These are phyloP conservation scores for Orbilia brochopaga DNA, from an alignment of 2,329 filamentous ascomycete genomes.

Conservation along the genomic window DNA sequence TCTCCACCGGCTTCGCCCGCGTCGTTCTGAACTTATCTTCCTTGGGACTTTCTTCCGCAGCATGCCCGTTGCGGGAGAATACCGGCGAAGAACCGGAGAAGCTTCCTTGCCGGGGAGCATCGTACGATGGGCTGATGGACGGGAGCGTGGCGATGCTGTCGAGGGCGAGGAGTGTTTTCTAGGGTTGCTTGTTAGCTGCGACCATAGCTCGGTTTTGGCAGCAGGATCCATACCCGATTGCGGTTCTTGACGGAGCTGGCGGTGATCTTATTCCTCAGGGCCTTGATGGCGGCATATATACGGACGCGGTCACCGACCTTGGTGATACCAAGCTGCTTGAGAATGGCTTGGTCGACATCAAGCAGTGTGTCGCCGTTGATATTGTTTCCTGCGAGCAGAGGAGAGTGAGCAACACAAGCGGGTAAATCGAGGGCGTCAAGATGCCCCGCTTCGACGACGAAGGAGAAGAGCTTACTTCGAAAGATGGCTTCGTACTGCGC, in stretches of 20 bases:
- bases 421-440: background rate
- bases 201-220: slow-evolving; percentile 7
- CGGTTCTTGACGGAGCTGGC: slow-evolving; percentile 76
- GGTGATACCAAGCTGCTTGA: slow-evolving; percentile 98
- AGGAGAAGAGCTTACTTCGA: slow-evolving; percentile 62
- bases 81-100: slow-evolving; percentile 44
- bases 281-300: slow-evolving; percentile 84
- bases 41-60: slow-evolving; percentile 45
- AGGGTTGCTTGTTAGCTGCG: slow-evolving; percentile 12
- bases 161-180: slow-evolving; percentile 48
- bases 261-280: slow-evolving; percentile 76
- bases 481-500: slow-evolving; percentile 76
- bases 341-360: slow-evolving; percentile 93
- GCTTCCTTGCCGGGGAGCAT: slow-evolving; percentile 31
- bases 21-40: slow-evolving; percentile 44
- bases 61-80: slow-evolving; percentile 24
- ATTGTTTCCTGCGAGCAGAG: slow-evolving; percentile 70
- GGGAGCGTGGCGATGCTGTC: slow-evolving; percentile 48
- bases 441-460: slow-evolving; percentile 19
- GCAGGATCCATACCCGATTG: slow-evolving; percentile 71
- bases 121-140: slow-evolving; percentile 41
- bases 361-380: slow-evolving; percentile 97
- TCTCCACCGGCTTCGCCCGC: slow-evolving; percentile 22
- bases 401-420: slow-evolving; percentile 50
- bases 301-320: slow-evolving; percentile 96